Conservation (phyloP, 768 basidiomycete genomes). For the Dentipellis sp. region DNA sequence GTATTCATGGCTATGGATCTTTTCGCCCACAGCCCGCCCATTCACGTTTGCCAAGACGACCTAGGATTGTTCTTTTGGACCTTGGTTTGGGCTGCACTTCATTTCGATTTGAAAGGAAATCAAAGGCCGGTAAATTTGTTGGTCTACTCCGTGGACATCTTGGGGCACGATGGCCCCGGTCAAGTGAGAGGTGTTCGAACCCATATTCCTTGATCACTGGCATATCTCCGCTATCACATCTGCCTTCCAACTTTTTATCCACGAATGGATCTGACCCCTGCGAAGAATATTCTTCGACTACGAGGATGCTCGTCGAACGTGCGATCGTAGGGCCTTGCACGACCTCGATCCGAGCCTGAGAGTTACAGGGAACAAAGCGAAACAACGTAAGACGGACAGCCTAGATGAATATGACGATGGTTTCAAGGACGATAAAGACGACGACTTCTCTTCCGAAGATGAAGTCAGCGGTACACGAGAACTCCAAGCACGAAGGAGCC, state of each 20-base stretch:
- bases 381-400: too few species aligned
- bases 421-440: not conserved
- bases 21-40: not conserved
- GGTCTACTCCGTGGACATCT: not conserved
- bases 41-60: not conserved
- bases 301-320: too few species aligned
- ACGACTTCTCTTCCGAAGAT: not conserved
- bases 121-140: not conserved
- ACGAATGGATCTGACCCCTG: not conserved
- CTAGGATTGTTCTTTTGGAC: not conserved
- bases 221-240: not conserved
- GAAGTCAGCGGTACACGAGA: too few species aligned
- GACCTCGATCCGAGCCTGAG: not conserved
- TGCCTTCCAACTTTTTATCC: not conserved
- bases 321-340: not conserved
- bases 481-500: too few species aligned
- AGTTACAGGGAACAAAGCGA: not conserved
- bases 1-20: not conserved
- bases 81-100: not conserved
- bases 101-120: not conserved
- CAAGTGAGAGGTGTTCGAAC: too few species aligned
- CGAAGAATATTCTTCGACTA: not conserved
- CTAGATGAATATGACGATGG: too few species aligned
- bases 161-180: too few species aligned
- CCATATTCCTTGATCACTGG: not conserved